These are phyloP conservation scores for Hypoxylon lienhwacheense DNA, from an alignment of 495 filamentous ascomycete species.

Conservation along the genomic window DNA sequence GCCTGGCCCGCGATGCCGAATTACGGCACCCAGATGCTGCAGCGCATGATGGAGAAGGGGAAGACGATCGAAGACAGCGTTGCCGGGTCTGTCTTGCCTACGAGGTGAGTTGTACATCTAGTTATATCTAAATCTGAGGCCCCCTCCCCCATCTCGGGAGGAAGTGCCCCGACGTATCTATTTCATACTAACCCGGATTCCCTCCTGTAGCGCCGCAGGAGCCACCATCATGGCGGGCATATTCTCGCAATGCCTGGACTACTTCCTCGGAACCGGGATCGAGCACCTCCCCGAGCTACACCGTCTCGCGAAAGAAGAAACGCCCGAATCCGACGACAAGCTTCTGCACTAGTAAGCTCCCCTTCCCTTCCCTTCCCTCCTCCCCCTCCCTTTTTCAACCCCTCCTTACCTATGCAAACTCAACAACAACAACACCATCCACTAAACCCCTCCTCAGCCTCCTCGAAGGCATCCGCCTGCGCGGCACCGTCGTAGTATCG, in stretches of 20 bases:
- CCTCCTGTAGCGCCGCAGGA: conserved; percentile 10
- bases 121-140: no score
- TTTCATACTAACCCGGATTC: conserved; percentile 49
- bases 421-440: not conserved
- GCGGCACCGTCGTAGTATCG: conserved; percentile 60
- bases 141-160: not conserved
- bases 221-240: conserved; percentile 38
- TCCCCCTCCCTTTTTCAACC: not conserved
- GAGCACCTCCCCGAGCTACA: conserved; percentile 58
- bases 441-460: conserved; percentile 36
- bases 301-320: conserved; percentile 46
- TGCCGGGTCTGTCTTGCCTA: conserved; percentile 65
- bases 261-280: conserved; percentile 63
- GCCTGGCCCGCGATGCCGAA: conserved; percentile 55
- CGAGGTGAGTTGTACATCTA: conserved; percentile 40
- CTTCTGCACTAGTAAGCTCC: conserved; percentile 37
- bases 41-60: conserved; percentile 61
- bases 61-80: conserved; percentile 63
- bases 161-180: not conserved
- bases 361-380: not conserved
- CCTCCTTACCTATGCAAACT: not conserved
- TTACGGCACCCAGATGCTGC: conserved; percentile 69
- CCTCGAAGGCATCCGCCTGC: conserved; percentile 66
- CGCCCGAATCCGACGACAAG: conserved; percentile 33
- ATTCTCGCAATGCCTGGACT: conserved; percentile 72